These are phyloP conservation scores for Hypoxylon trugodes DNA, from an alignment of 495 filamentous ascomycete species.

Conservation along the genomic window DNA sequence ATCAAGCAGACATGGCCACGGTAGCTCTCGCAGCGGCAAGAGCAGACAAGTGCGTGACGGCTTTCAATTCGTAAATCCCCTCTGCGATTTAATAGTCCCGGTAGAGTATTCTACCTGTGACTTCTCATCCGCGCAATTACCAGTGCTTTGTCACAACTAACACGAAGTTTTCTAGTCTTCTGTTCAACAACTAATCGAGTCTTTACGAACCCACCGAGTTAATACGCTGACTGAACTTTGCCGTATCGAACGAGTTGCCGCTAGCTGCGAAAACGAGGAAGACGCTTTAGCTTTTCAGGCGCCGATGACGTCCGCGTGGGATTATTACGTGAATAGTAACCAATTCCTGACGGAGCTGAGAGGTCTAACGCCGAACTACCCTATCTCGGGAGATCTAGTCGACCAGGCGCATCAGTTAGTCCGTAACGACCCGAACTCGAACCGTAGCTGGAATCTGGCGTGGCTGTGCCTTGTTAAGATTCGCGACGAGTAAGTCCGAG, in stretches of 20 bases:
- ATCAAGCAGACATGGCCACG: conserved; percentile 20
- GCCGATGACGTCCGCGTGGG: conserved; percentile 77
- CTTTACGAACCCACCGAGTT: conserved; percentile 68
- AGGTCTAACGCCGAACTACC: conserved; percentile 73
- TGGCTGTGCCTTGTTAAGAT: conserved; percentile 79
- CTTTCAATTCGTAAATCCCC: conserved; percentile 40
- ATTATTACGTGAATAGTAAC: conserved; percentile 76
- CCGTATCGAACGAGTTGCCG: conserved; percentile 73
- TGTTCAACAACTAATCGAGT: conserved; percentile 55
- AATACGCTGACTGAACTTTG: conserved; percentile 80
- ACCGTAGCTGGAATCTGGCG: conserved; percentile 78
- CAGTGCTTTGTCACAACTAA: conserved; percentile 2
- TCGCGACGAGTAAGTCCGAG: conserved; percentile 67
- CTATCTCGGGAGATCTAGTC: conserved; percentile 73
- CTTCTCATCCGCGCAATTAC: neutral
- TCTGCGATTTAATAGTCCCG: conserved; percentile 1
- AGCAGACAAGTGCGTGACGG: conserved; percentile 43
- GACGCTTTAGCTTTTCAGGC: conserved; percentile 63
- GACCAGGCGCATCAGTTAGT: conserved; percentile 74
- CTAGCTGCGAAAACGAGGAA: conserved; percentile 60
- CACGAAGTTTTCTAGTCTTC: conserved; percentile 31
- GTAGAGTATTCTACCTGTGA: conserved; percentile 1
- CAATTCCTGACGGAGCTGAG: conserved; percentile 77
- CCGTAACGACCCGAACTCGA: conserved; percentile 68
- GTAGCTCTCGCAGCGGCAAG: conserved; percentile 26